phyloP scores from a whole-genome alignment of 2,329 filamentous ascomycete species.

The Lasiodiplodia theobromae region DNA sequence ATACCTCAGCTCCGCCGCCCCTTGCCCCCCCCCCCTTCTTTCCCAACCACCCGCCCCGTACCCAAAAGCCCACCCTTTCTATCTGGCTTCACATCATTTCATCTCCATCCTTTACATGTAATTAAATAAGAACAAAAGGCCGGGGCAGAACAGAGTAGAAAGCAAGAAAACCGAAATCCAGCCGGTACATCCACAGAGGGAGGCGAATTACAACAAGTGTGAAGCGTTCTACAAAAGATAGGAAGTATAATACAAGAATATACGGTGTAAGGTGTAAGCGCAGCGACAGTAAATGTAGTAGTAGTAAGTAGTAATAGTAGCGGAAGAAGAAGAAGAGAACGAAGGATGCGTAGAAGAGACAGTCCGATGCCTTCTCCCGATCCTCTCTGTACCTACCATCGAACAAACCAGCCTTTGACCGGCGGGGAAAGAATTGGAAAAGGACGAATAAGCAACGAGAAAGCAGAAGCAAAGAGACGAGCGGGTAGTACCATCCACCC shows the following conservation, averaged over 20 bases:
- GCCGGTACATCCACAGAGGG: not conserved
- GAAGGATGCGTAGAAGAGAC: not conserved
- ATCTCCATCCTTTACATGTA: not conserved
- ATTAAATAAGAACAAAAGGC: not conserved
- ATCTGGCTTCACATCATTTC: not conserved
- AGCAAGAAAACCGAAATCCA: constrained; percentile 1
- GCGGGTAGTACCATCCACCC: not conserved
- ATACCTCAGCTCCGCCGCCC: no score
- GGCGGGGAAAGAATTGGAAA: not conserved
- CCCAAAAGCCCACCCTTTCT: not conserved
- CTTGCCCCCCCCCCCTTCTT: no score
- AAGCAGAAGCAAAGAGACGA: not conserved
- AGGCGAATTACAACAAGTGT: not conserved
- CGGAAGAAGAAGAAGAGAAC: not conserved
- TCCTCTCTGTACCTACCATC: not conserved
- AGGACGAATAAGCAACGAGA: not conserved
- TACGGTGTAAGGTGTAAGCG: not conserved
- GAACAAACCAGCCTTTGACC: not conserved
- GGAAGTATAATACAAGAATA: constrained; percentile 6
- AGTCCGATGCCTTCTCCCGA: not conserved
- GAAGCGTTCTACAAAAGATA: not conserved
- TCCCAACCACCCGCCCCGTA: not conserved
- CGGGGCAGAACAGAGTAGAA: not conserved
- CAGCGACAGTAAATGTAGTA: not conserved
- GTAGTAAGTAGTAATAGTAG: not conserved